A percentile compares a stretch with the other conserved stretches of the same genome.
phyloP scores from a whole-genome alignment of 108 stramenopile genomes.

The Skeletonema grethae region DNA sequence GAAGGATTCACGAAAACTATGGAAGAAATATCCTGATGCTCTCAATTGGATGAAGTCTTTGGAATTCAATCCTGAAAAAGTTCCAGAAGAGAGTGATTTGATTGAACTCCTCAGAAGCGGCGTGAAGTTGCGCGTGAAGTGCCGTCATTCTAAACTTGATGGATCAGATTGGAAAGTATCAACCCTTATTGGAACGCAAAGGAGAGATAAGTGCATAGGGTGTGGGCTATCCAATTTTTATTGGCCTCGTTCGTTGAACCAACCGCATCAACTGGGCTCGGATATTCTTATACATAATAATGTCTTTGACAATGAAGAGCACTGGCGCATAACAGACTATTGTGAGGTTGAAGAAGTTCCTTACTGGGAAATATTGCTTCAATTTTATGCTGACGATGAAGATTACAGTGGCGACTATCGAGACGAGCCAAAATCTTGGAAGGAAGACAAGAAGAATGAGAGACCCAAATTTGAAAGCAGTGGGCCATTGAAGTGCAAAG shows the following conservation, averaged over 20 bases:
- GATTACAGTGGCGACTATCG: not conserved
- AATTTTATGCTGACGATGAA: constrained; percentile 16
- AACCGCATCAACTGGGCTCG: not conserved
- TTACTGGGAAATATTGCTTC: constrained; percentile 22
- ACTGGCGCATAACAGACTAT: constrained; percentile 24
- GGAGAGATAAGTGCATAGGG: constrained; percentile 18
- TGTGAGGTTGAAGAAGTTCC: constrained; percentile 12
- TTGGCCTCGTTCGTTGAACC: constrained; percentile 28
- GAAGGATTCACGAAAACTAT: constrained; percentile 8
- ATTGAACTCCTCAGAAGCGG: constrained; percentile 17
- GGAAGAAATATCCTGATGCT: constrained; percentile 11
- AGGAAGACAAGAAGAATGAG: no score
- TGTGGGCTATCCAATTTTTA: constrained; percentile 7
- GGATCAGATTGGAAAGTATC: not conserved
- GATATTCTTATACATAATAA: constrained; percentile 33
- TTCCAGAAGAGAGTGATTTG: constrained; percentile 17
- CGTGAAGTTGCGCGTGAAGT: constrained; percentile 3
- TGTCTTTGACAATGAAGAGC: not conserved
- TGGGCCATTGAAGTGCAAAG: not conserved
- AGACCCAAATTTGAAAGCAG: no score
- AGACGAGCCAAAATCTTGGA: not conserved
- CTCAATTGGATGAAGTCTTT: constrained; percentile 13
- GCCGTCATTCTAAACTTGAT: constrained; percentile 14
- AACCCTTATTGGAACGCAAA: constrained; percentile 20
- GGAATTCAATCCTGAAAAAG: constrained; percentile 4